A percentile compares a stretch with the other conserved stretches of the same genome.
Evolutionary conservation across 2,329 filamentous ascomycete species (phyloP).

Genomic region (Nothopassalora personata): DNA sequence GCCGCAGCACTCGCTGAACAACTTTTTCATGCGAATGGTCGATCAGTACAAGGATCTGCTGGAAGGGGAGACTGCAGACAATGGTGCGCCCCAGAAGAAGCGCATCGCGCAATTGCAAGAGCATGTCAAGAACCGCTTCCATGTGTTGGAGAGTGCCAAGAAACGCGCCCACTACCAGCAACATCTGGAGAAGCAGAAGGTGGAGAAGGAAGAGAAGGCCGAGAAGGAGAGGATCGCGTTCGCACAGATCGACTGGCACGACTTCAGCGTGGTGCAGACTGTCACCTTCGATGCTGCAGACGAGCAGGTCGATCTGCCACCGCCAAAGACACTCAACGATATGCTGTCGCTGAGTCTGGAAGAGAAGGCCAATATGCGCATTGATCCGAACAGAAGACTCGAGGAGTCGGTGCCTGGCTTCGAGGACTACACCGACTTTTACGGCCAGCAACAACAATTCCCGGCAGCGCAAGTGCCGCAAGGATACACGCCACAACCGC

Average conservation of each 20-base stretch:
- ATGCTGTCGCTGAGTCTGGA: constrained; percentile 91
- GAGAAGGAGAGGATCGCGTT: constrained; percentile 73
- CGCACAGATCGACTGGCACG: constrained; percentile 93
- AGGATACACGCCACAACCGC: constrained; percentile 25
- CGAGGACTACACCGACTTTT: constrained; percentile 48
- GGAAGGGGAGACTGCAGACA: constrained; percentile 61
- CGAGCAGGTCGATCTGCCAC: constrained; percentile 77
- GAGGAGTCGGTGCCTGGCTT: constrained; percentile 89
- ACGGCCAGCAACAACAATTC: constrained; percentile 25
- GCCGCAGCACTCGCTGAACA: constrained; percentile 91
- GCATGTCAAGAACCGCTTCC: constrained; percentile 73
- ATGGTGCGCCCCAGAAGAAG: constrained; percentile 65
- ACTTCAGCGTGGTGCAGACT: constrained; percentile 93
- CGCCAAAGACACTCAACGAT: constrained; percentile 83
- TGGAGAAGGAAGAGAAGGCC: constrained; percentile 80
- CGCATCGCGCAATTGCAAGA: constrained; percentile 66
- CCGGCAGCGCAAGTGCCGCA: constrained; percentile 26
- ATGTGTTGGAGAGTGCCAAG: constrained; percentile 73
- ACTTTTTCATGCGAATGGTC: constrained; percentile 86
- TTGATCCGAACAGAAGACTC: constrained; percentile 74
- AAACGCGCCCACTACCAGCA: constrained; percentile 83
- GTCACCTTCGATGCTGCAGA: constrained; percentile 87
- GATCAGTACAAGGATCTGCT: constrained; percentile 88
- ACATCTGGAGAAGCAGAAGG: constrained; percentile 76
- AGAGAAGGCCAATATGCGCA: constrained; percentile 85